Percentiles rank a stretch among this genome's conserved stretches.
Evolutionary conservation across 306 rosid species (phyloP).

Genomic region (Cicer cuneatum): DNA sequence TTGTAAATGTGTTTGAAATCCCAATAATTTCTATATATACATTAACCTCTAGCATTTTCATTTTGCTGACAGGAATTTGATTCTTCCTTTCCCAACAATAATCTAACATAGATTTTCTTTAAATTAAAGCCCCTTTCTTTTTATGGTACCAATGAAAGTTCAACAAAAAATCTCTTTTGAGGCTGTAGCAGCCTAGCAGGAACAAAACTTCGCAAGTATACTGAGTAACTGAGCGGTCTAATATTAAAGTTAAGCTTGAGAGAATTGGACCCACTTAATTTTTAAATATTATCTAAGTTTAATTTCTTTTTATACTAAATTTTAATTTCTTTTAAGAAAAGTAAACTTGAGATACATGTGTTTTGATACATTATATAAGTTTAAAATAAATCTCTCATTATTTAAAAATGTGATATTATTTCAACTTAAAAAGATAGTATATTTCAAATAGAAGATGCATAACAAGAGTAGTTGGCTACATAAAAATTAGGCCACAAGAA

Average conservation of each 20-base stretch:
- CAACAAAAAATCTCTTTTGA: neutral
- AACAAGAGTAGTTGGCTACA: neutral
- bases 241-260: neutral
- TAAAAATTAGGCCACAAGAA: neutral
- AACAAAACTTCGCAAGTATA: conserved; percentile 9
- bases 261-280: neutral
- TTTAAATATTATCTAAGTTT: too few species aligned
- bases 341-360: too few species aligned
- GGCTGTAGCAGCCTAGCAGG: neutral
- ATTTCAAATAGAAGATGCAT: neutral
- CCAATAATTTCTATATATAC: conserved; percentile 42
- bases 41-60: conserved; percentile 23
- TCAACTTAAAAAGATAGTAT: neutral
- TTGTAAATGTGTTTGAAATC: conserved; percentile 47
- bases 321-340: too few species aligned
- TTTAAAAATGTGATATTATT: too few species aligned
- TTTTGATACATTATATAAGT: too few species aligned
- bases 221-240: neutral
- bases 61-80: conserved; percentile 48
- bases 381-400: too few species aligned
- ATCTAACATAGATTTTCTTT: conserved; percentile 40
- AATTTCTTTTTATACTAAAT: too few species aligned
- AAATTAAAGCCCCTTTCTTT: conserved; percentile 18
- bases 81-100: conserved; percentile 43
- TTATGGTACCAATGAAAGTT: conserved; percentile 33